Base-by-base conservation (phyloP, 2,329 filamentous ascomycete genomes). In the Fusarium mundagurra region DNA sequence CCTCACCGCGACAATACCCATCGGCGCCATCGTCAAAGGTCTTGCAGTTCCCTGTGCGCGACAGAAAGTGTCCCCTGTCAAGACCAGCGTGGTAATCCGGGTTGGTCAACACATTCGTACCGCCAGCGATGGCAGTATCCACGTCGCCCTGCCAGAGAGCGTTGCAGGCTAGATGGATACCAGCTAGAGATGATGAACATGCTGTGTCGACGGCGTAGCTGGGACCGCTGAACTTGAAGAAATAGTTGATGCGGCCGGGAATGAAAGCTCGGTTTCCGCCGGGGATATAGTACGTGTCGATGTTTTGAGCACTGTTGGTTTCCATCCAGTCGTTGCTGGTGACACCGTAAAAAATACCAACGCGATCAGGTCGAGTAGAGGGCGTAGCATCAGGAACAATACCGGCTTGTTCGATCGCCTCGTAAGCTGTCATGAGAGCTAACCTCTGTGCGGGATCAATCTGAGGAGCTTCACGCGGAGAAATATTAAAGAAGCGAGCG, bases 251-350 rank as follows among this genome's bases (percentile, higher is more conserved):
- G 90, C 88, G 84, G 0, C 88, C 88, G 0, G 85, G 85, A 0
- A 81, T 84, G 64, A 90, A 90, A 0, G 87, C 88, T 24, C 88
- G 82, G 31, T 77, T 76, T 4, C 75, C 75, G 2, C 75, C 75
- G 0, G 88, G 85, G 50, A 90, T 87, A 74, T 82, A 88, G 76
- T 90, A 89, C 0, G 87, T 89, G 62, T 86, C 85, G n/a, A 90
- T 84, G 11, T 93, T 90, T 78, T 95, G 91, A 0, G 89, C 89
- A 16, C 89, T 90, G 79, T 95, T 95, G 66, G 93, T 90, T 88
- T 95, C 93, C 83, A 91, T 88, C 88, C 91, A 95, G 79, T 95
- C 93, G 71, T 95, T 92, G 59, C 91, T 93, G 3, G 93, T 93
- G 78, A 93, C 90, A 33, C 93, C 93, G 71, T 93, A 94, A 78